These are phyloP conservation scores for Salvia miltiorrhiza DNA, from an alignment of 257 asterid genomes.

Conservation along the genomic window DNA sequence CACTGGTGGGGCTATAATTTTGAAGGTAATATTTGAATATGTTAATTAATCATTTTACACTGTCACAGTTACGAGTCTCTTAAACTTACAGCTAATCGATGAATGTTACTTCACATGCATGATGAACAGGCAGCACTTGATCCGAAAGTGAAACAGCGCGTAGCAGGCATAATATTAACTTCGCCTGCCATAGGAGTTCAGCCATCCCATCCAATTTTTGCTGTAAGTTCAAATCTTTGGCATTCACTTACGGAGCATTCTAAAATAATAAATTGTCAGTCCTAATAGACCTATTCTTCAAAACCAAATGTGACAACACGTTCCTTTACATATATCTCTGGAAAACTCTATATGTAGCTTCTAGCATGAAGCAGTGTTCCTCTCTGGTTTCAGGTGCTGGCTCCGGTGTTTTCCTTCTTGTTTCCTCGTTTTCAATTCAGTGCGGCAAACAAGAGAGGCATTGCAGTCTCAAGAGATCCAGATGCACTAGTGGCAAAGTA, in stretches of 20 bases:
- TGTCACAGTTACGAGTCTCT: neutral
- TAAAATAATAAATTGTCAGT: neutral
- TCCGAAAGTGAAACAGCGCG: conserved; percentile 54
- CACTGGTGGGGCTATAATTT: conserved; percentile 85
- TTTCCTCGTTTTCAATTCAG: conserved; percentile 80
- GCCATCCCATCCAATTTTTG: conserved; percentile 85
- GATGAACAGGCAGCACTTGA: conserved; percentile 71
- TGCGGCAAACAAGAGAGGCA: conserved; percentile 84
- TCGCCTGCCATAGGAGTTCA: conserved; percentile 98
- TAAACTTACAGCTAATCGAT: neutral
- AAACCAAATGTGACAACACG: neutral
- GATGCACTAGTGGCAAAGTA: conserved; percentile 75
- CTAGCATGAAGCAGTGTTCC: neutral
- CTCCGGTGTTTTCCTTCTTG: conserved; percentile 67
- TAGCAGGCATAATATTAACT: conserved; percentile 71
- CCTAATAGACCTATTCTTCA: too few species aligned
- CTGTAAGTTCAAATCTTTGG: conserved; percentile 37
- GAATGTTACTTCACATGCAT: neutral
- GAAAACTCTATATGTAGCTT: neutral
- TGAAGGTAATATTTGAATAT: conserved; percentile 49
- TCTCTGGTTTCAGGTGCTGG: conserved; percentile 49
- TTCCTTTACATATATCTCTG: neutral
- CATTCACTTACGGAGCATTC: neutral
- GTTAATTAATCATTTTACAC: neutral
- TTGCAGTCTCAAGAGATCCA: conserved; percentile 68